Evolutionary conservation across 768 basidiomycete species (phyloP).

Genomic region (Russula abietina): DNA sequence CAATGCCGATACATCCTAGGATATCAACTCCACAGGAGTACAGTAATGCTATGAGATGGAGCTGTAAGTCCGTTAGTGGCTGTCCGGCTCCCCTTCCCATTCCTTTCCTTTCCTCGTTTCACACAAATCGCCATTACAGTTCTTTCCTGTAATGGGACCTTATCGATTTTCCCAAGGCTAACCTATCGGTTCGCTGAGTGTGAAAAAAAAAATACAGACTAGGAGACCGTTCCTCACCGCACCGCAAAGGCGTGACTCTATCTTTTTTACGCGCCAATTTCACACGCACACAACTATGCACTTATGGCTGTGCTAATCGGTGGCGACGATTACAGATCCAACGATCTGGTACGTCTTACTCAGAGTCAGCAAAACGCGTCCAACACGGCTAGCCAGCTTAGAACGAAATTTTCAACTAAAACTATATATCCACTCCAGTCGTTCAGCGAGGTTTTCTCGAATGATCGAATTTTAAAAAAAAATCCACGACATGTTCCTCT

Average conservation of each 20-base stretch:
- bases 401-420: neutral
- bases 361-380: neutral
- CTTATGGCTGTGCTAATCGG: slow-evolving; percentile 10
- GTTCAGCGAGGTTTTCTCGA: neutral
- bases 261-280: neutral
- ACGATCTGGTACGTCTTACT: neutral
- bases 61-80: neutral
- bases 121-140: neutral
- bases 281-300: neutral
- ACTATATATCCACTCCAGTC: neutral
- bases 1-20: neutral
- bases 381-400: neutral
- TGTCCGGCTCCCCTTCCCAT: neutral
- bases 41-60: neutral
- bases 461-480: neutral
- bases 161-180: neutral
- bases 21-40: neutral
- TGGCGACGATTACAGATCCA: neutral
- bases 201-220: slow-evolving; percentile 16
- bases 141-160: neutral
- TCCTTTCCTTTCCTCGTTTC: neutral
- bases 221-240: neutral
- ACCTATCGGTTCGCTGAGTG: slow-evolving; percentile 18
- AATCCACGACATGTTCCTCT: neutral
- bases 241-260: neutral